A percentile compares a stretch with the other conserved stretches of the same genome.
phyloP scores from a whole-genome alignment of 202 grass and related monocot genomes.

The Dendrocalamus latiflorus region DNA sequence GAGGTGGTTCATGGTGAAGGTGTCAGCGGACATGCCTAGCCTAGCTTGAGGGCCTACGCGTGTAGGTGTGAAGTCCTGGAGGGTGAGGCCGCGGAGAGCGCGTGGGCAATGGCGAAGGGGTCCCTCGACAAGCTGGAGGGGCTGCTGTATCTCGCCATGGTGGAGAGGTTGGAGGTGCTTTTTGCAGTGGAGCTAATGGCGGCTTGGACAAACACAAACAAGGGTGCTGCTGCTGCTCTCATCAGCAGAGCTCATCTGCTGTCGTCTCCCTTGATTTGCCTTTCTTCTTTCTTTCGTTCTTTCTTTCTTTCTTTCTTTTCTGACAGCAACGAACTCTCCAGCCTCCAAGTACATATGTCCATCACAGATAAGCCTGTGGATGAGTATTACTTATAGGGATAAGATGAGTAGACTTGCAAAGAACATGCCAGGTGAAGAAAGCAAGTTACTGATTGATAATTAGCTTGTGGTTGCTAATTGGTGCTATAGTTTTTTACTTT shows the following conservation, averaged over 20 bases:
- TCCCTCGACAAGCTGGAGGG: neutral
- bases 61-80: conserved; percentile 19
- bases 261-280: too few relatives aligned
- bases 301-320: too few relatives aligned
- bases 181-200: neutral
- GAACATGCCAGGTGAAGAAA: too few relatives aligned
- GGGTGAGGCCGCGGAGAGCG: conserved; percentile 15
- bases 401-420: too few relatives aligned
- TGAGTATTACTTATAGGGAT: too few relatives aligned
- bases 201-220: neutral
- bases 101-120: conserved; percentile 27
- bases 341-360: too few relatives aligned
- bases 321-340: too few relatives aligned
- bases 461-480: too few relatives aligned
- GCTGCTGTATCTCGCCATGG: neutral
- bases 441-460: too few relatives aligned
- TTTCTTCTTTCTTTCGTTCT: too few relatives aligned
- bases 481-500: too few relatives aligned
- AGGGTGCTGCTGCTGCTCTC: neutral
- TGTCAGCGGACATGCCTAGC: conserved; percentile 31
- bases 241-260: neutral
- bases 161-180: neutral
- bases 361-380: too few relatives aligned
- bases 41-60: conserved; percentile 41
- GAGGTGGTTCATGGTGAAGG: conserved; percentile 50